Percentiles rank a stretch among this genome's conserved stretches.
Evolutionary conservation across 306 rosid genomes (phyloP).

Genomic region (Vigna angularis): DNA sequence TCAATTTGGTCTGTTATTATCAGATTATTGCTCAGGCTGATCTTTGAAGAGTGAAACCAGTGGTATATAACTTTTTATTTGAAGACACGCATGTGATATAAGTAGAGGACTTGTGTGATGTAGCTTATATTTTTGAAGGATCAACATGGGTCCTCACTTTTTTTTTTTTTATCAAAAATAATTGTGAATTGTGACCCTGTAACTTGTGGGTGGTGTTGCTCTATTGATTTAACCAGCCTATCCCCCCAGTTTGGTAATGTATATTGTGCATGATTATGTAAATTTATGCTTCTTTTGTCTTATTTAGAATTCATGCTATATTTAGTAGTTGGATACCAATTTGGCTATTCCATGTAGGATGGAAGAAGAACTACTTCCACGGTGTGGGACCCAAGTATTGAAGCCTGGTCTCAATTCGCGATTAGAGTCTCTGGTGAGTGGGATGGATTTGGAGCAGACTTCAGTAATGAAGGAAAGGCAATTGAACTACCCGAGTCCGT

Average conservation of each 20-base stretch:
- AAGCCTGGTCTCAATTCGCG: constrained; percentile 86
- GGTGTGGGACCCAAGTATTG: constrained; percentile 41
- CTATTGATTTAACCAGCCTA: neutral
- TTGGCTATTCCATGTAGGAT: constrained; percentile 41
- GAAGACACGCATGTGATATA: constrained; percentile 12
- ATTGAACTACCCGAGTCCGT: constrained; percentile 86
- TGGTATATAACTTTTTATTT: constrained; percentile 30
- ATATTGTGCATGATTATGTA: neutral
- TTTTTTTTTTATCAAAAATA: neutral
- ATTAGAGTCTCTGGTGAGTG: constrained; percentile 89
- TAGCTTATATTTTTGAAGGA: constrained; percentile 12
- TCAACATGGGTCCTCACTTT: constrained; percentile 4
- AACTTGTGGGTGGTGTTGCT: constrained; percentile 33
- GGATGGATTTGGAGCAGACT: constrained; percentile 96
- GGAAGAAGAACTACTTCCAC: constrained; percentile 30
- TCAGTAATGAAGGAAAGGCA: constrained; percentile 70
- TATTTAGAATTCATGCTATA: constrained; percentile 23
- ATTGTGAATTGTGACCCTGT: neutral
- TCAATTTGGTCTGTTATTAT: neutral
- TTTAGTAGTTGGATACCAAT: constrained; percentile 3
- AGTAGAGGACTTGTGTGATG: neutral
- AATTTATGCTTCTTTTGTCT: constrained; percentile 31
- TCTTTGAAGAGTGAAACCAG: constrained; percentile 14
- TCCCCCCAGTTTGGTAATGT: neutral
- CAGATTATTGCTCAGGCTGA: neutral